A percentile compares a stretch with the other conserved stretches of the same genome.
Evolutionary conservation across 225 moss, liverwort and hornwort genomes (phyloP).

Genomic region (Bryum argenteum): DNA sequence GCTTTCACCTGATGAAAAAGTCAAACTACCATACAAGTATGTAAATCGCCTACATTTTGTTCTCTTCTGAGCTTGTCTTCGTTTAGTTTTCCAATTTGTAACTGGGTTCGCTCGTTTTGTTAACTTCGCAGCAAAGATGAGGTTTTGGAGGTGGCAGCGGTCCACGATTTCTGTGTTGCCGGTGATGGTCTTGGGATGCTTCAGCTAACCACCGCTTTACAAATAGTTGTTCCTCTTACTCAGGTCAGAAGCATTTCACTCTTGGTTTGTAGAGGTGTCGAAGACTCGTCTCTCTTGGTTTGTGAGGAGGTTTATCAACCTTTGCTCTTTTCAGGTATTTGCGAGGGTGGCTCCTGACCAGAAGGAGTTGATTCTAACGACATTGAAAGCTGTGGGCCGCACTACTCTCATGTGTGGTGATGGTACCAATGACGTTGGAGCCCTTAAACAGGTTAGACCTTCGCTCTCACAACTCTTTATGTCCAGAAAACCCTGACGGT

Average conservation of each 20-base stretch:
- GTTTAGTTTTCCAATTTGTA: conserved; percentile 18
- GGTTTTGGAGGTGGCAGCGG: conserved; percentile 64
- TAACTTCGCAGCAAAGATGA: conserved; percentile 63
- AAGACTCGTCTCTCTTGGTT: conserved; percentile 13
- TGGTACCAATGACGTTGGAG: conserved; percentile 98
- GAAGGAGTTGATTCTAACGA: conserved; percentile 90
- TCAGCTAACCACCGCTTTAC: conserved; percentile 71
- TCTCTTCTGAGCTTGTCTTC: not conserved
- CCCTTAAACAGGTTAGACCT: conserved; percentile 80
- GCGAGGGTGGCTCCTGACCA: conserved; percentile 98
- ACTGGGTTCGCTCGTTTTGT: conserved; percentile 14
- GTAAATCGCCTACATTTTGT: conserved; percentile 9
- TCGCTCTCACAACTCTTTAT: too few relatives aligned
- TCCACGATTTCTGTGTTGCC: conserved; percentile 82
- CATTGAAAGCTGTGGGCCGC: conserved; percentile 80
- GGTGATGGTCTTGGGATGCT: conserved; percentile 95
- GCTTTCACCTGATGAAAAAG: conserved; percentile 88
- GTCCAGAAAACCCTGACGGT: too few relatives aligned
- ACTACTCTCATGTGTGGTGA: conserved; percentile 99
- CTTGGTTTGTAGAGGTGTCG: not conserved
- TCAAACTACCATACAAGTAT: conserved; percentile 67
- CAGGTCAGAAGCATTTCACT: conserved; percentile 55
- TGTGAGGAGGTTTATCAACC: conserved; percentile 12
- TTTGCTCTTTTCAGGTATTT: conserved; percentile 69
- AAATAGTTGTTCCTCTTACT: conserved; percentile 76